Evolutionary conservation across 2,329 filamentous ascomycete species (phyloP), one percentile per base, ranked within the genome.

Genomic region (Epichloe scottii): DNA sequence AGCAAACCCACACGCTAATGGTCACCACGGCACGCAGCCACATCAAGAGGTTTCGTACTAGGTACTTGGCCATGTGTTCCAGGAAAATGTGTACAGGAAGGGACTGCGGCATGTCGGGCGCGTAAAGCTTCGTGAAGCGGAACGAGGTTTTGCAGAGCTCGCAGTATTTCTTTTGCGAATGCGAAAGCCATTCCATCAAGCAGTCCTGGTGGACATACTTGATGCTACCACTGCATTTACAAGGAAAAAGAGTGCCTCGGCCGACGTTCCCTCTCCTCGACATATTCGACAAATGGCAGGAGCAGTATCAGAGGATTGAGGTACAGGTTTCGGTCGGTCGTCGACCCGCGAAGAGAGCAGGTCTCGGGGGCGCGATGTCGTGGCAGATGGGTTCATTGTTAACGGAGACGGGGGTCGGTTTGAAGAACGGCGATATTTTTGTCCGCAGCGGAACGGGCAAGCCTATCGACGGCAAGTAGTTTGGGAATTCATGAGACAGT

Each of bases 121-220:
- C 84, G 71, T 98, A 98, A 39, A 98, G 79, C 69, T 98, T 98
- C 49, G 93, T 98, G 73, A 98, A 98, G 54, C 89, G 87, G 64
- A 97, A 98, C 0, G 90, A 84, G 2, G 93, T 98, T 73, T 98
- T 98, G 81, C 93, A 98, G 37, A 98, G 82, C 72, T 98, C 93
- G 75, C 94, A 98, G 73, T 98, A 87, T 68, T 97, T 97, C 79
- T 98, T 98, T 66, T 98, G 90, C 2, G 93, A 97, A 68, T 98
- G 94, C 47, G 89, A 91, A 21, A 98, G 76, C 93, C 93, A 98
- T 69, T 97, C 90, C 85, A 98, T 95, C 68, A 98, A 72, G 66
- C 93, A 98, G 66, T 94, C 87, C 69, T 98, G 93, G 67, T 98
- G 93, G 55, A 98, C 93, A 63, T 86, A 95, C 72, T 95, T 96